A percentile compares a stretch with the other conserved stretches of the same genome.
Conservation (phyloP, 495 filamentous ascomycete genomes). For the Monascus purpureus region DNA sequence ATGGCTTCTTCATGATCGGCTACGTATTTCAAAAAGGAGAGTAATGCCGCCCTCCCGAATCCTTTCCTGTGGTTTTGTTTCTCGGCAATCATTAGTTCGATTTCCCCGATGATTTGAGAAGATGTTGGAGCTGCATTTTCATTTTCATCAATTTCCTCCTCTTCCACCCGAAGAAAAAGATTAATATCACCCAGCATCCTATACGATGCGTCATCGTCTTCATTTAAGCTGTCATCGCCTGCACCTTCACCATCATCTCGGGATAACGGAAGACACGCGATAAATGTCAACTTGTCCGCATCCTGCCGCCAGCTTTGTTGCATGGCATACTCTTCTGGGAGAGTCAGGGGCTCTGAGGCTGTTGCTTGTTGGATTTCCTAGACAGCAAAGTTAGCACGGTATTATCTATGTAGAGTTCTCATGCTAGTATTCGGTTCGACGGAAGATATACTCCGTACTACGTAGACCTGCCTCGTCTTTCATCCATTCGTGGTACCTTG, state of each 20-base stretch:
- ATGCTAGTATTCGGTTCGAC: background rate
- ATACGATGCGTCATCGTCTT: conserved; percentile 34
- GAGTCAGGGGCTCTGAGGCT: conserved; percentile 64
- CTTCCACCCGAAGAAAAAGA: conserved; percentile 53
- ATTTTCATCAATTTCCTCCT: conserved; percentile 30
- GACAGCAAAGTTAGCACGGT: background rate
- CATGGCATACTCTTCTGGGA: conserved; percentile 75
- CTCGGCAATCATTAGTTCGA: conserved; percentile 81
- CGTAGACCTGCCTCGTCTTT: conserved; percentile 50
- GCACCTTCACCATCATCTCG: background rate
- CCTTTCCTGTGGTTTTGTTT: conserved; percentile 44
- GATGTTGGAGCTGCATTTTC: conserved; percentile 21
- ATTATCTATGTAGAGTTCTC: conserved; percentile 1
- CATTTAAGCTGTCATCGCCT: conserved; percentile 8
- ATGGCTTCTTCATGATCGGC: conserved; percentile 32
- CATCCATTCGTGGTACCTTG: conserved; percentile 82
- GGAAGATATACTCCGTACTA: too few relatives aligned
- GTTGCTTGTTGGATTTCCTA: conserved; percentile 75
- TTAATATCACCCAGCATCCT: conserved; percentile 80
- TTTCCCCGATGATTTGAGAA: conserved; percentile 51
- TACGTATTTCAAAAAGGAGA: conserved; percentile 56
- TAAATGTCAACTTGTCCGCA: conserved; percentile 39
- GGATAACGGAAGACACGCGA: conserved; percentile 20
- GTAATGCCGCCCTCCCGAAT: conserved; percentile 49
- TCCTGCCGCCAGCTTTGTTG: conserved; percentile 69